phyloP scores from a whole-genome alignment of 352 stramenopile species.

The Globisporangium paddicum region DNA sequence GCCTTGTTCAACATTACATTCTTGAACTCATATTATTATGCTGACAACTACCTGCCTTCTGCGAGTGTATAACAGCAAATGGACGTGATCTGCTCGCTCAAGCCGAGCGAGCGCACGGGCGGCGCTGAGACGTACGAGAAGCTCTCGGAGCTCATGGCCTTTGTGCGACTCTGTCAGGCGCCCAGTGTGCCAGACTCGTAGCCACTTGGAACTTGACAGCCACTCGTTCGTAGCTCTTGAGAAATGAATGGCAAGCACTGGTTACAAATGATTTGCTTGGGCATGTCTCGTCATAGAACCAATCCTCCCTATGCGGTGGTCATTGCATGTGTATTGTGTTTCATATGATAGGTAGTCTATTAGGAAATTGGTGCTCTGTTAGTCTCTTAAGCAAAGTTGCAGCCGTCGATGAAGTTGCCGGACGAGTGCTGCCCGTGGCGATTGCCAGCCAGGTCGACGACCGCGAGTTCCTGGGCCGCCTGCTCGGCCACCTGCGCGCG shows the following conservation, averaged over 20 bases:
- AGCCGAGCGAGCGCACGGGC: constrained; percentile 39
- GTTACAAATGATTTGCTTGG: not conserved
- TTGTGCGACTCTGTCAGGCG: constrained; percentile 13
- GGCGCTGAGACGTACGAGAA: constrained; percentile 54
- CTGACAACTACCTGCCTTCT: not conserved
- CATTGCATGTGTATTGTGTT: not conserved
- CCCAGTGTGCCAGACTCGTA: not conserved
- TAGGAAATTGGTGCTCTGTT: not conserved
- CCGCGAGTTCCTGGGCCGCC: constrained; percentile 15
- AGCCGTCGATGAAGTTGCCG: constrained; percentile 24
- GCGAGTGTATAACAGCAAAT: constrained; percentile 40
- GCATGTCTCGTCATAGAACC: not conserved
- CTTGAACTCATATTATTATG: too few species aligned
- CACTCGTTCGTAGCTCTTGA: not conserved
- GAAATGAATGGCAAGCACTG: not conserved
- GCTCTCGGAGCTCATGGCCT: constrained; percentile 40
- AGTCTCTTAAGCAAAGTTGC: constrained; percentile 3
- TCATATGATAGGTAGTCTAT: not conserved
- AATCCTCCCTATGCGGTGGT: too few species aligned
- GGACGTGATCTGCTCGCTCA: constrained; percentile 41
- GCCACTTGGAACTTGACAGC: not conserved
- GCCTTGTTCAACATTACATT: too few species aligned
- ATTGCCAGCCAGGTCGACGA: constrained; percentile 28
- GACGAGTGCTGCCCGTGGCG: constrained; percentile 1
- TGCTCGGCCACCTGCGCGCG: constrained; percentile 34